phyloP scores from a whole-genome alignment of 768 basidiomycete species.

The Lentinus brumalis region DNA sequence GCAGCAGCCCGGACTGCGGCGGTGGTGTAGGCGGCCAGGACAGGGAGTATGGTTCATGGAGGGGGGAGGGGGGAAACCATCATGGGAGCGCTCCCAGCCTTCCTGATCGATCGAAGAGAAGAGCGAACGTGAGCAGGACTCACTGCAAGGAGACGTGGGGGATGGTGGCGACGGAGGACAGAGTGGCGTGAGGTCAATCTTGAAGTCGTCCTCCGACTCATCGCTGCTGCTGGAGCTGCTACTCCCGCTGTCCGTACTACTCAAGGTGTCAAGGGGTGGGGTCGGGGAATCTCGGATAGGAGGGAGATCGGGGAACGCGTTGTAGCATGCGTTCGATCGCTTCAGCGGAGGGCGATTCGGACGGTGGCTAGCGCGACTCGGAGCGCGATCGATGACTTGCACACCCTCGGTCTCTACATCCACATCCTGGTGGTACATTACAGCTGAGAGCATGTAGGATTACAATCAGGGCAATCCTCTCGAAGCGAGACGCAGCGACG shows the following conservation, averaged over 20 bases:
- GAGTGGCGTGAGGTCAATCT: conserved; percentile 11
- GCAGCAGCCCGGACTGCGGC: neutral
- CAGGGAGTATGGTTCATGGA: neutral
- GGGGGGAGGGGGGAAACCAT: conserved; percentile 10
- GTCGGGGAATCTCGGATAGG: conserved; percentile 1
- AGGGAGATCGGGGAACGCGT: conserved; percentile 6
- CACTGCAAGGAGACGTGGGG: conserved; percentile 4
- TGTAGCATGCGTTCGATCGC: conserved; percentile 5
- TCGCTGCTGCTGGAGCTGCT: neutral
- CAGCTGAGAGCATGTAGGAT: too few species aligned
- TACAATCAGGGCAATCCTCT: too few species aligned
- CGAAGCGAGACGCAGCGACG: too few species aligned
- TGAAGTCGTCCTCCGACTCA: conserved; percentile 3
- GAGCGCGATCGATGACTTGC: conserved; percentile 1
- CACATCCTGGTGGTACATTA: neutral
- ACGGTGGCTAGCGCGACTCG: conserved; percentile 15
- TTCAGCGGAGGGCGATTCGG: conserved; percentile 4
- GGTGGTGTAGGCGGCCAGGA: conserved; percentile 3
- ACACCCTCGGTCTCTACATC: neutral
- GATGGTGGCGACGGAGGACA: conserved; percentile 18
- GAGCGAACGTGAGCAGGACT: neutral
- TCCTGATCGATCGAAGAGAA: conserved; percentile 2
- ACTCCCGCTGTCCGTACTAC: neutral
- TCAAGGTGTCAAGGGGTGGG: neutral
- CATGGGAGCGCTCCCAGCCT: conserved; percentile 4